These are phyloP conservation scores for Lathyrus tuberosus DNA, from an alignment of 306 rosid species.

Conservation along the genomic window DNA sequence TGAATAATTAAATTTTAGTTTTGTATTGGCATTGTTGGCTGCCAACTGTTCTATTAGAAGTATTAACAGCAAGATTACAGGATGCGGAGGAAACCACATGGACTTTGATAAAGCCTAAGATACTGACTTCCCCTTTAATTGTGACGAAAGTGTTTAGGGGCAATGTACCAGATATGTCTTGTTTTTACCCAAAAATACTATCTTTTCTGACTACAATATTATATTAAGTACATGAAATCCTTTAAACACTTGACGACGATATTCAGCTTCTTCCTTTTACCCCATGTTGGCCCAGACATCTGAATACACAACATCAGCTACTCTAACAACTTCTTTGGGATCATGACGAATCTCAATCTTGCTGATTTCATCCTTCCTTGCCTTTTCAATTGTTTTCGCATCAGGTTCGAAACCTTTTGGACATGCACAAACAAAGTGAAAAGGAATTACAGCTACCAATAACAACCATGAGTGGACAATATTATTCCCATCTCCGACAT, in stretches of 20 bases:
- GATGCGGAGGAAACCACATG: slow-evolving; percentile 58
- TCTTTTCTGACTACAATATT: no score
- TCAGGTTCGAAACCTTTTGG: slow-evolving; percentile 97
- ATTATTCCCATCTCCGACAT: slow-evolving; percentile 98
- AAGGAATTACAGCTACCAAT: slow-evolving; percentile 81
- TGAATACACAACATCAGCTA: no score
- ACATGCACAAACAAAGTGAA: slow-evolving; percentile 92
- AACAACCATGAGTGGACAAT: slow-evolving; percentile 95
- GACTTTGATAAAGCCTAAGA: slow-evolving; percentile 62
- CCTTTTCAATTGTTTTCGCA: slow-evolving; percentile 74
- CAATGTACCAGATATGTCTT: slow-evolving; percentile 57
- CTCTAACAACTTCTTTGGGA: slow-evolving; percentile 90
- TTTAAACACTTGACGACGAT: no score
- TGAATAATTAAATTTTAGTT: slow-evolving; percentile 51
- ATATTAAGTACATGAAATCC: no score
- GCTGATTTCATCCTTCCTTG: slow-evolving; percentile 82
- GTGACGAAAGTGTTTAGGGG: slow-evolving; percentile 53
- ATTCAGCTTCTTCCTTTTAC: no score
- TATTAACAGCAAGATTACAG: slow-evolving; percentile 57
- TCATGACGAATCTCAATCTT: slow-evolving; percentile 87
- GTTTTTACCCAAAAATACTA: no score
- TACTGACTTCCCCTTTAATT: slow-evolving; percentile 58
- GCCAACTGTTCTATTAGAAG: slow-evolving; percentile 43
- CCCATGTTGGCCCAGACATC: no score
- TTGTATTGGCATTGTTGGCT: slow-evolving; percentile 62